Percentiles rank a stretch among this genome's conserved stretches.
Evolutionary conservation across 495 filamentous ascomycete species (phyloP).

Genomic region (Penicillium soppii): DNA sequence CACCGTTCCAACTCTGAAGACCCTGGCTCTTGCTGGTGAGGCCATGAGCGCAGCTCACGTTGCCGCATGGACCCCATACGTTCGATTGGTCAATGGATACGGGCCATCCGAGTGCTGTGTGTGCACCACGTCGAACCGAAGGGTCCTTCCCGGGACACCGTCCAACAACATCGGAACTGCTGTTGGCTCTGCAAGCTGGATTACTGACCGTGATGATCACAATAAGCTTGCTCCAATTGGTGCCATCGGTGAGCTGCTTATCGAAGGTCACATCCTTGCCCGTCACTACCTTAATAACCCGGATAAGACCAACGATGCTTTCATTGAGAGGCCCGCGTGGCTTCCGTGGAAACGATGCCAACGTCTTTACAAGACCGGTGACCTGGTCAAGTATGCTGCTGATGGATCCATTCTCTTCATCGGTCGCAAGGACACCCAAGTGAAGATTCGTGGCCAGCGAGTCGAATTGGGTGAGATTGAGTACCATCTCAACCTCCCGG

Average conservation of each 20-base stretch:
- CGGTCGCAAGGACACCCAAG: constrained; percentile 39
- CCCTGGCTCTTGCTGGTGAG: constrained; percentile 40
- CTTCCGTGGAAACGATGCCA: constrained; percentile 14
- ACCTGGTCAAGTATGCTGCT: constrained; percentile 23
- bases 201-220: constrained; percentile 35
- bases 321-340: constrained; percentile 39
- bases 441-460: constrained; percentile 44
- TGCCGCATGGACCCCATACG: constrained; percentile 43
- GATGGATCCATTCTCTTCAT: constrained; percentile 25
- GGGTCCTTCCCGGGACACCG: background rate
- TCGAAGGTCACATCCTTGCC: constrained; percentile 43
- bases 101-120: constrained; percentile 51
- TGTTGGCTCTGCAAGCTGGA: constrained; percentile 27
- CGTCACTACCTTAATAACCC: constrained; percentile 39
- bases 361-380: constrained; percentile 38
- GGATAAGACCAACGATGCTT: constrained; percentile 33
- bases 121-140: constrained; percentile 1
- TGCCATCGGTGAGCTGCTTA: constrained; percentile 40
- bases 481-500: constrained; percentile 12
- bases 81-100: constrained; percentile 51
- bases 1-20: constrained; percentile 32
- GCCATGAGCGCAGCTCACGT: constrained; percentile 40
- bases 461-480: constrained; percentile 46
- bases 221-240: constrained; percentile 40
- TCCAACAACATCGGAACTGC: constrained; percentile 12